phyloP scores from a whole-genome alignment of 179 eudicot genomes.

The Vitellaria paradoxa region DNA sequence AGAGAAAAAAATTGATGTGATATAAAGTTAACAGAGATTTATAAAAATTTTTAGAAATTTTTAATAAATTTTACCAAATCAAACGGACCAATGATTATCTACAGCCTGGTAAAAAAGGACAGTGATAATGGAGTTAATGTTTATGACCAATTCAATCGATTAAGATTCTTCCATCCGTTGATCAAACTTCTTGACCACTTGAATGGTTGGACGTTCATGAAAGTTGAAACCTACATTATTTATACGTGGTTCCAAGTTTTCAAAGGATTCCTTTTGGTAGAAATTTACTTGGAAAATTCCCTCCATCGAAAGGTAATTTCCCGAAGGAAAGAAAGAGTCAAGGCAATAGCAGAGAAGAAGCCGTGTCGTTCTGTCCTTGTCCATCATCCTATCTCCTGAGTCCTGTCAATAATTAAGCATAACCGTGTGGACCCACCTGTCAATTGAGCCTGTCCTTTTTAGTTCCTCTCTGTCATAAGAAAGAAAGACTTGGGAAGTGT shows the following conservation, averaged over 20 bases:
- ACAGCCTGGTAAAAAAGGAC: too few species aligned
- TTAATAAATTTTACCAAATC: too few species aligned
- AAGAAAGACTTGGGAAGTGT: too few species aligned
- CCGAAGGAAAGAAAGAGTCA: background rate
- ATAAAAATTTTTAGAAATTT: too few species aligned
- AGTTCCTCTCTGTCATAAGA: background rate
- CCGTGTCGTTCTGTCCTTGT: background rate
- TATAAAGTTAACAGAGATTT: too few species aligned
- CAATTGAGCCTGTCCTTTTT: background rate
- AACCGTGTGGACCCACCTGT: slow-evolving; percentile 20
- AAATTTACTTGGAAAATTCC: background rate
- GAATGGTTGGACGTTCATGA: background rate
- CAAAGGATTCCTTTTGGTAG: background rate
- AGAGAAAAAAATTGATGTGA: too few species aligned
- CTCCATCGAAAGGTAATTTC: background rate
- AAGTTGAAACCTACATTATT: background rate
- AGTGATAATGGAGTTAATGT: background rate
- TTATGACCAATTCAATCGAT: slow-evolving; percentile 10
- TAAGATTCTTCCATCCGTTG: background rate
- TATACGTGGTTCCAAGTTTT: background rate
- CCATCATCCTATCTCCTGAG: background rate
- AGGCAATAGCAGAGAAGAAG: background rate
- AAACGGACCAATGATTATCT: too few species aligned
- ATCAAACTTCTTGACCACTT: slow-evolving; percentile 13
- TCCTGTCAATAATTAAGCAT: background rate